Percentiles rank a stretch among this genome's conserved stretches.
Conservation (phyloP, 2,329 filamentous ascomycete genomes). For the Scolecobasidium constrictum region DNA sequence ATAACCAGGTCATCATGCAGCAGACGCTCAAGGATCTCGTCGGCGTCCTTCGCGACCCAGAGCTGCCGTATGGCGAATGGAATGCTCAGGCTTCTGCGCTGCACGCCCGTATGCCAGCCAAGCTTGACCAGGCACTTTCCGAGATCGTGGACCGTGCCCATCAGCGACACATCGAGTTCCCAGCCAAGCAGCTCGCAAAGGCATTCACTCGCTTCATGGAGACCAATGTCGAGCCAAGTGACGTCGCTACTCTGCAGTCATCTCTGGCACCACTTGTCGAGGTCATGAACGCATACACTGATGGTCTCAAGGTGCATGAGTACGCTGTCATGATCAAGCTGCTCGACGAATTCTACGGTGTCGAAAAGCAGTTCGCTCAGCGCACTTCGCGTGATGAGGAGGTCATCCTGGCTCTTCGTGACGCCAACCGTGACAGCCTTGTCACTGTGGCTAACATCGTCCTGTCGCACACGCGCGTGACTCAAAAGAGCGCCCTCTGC, state of each 20-base stretch:
- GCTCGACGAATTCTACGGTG: slow-evolving; percentile 69
- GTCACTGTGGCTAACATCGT: slow-evolving; percentile 76
- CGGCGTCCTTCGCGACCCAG: slow-evolving; percentile 78
- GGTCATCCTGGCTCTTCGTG: slow-evolving; percentile 83
- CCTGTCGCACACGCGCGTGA: slow-evolving; percentile 85
- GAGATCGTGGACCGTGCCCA: slow-evolving; percentile 80
- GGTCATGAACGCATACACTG: slow-evolving; percentile 69
- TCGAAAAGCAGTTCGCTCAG: slow-evolving; percentile 81
- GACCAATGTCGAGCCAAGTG: slow-evolving; percentile 64
- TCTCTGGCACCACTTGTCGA: slow-evolving; percentile 66
- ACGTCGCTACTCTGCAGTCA: slow-evolving; percentile 61
- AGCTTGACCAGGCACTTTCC: slow-evolving; percentile 70
- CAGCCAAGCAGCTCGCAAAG: slow-evolving; percentile 76
- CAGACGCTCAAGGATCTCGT: slow-evolving; percentile 77
- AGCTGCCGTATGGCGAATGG: slow-evolving; percentile 95
- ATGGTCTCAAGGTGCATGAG: slow-evolving; percentile 86
- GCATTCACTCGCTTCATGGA: slow-evolving; percentile 80
- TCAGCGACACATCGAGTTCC: slow-evolving; percentile 74
- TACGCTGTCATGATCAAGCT: slow-evolving; percentile 69
- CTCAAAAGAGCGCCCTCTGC: slow-evolving; percentile 86
- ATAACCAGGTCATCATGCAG: slow-evolving; percentile 96
- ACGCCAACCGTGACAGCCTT: slow-evolving; percentile 92
- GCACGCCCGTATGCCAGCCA: slow-evolving; percentile 95
- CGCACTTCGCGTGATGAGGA: slow-evolving; percentile 83
- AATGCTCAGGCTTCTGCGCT: slow-evolving; percentile 89